Conservation (phyloP, 2,329 filamentous ascomycete genomes). For the Fusarium agapanthi region DNA sequence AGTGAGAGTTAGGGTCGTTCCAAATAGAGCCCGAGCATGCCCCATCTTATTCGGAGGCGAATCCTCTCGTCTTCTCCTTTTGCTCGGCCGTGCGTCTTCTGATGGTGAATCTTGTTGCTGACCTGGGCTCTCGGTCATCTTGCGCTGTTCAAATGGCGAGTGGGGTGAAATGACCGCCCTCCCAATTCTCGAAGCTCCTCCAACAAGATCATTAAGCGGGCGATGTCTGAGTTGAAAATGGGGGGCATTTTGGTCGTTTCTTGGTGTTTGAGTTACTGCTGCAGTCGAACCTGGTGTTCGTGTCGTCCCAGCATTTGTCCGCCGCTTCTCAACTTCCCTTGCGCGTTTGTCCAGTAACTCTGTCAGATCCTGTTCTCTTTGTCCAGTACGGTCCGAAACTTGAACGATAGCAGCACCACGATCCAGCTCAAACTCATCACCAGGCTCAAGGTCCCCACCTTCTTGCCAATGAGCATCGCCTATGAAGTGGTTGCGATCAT, state of each 20-base stretch:
- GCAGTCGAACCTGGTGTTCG: slow-evolving; percentile 41
- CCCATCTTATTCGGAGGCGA: slow-evolving; percentile 48
- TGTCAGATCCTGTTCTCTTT: slow-evolving; percentile 79
- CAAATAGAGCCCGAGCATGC: slow-evolving; percentile 49
- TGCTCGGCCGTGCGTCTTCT: slow-evolving; percentile 36
- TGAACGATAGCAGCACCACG: slow-evolving; percentile 79
- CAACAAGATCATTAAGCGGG: slow-evolving; percentile 53
- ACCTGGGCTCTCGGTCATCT: slow-evolving; percentile 25
- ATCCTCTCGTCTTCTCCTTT: slow-evolving; percentile 40
- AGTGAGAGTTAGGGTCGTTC: slow-evolving; percentile 46
- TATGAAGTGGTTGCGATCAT: slow-evolving; percentile 80
- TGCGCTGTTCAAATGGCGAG: slow-evolving; percentile 48
- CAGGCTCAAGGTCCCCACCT: slow-evolving; percentile 74
- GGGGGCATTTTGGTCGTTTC: slow-evolving; percentile 35
- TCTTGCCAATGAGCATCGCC: slow-evolving; percentile 86
- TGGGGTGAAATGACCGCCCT: slow-evolving; percentile 45
- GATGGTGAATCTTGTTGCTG: slow-evolving; percentile 23
- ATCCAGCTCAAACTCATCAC: slow-evolving; percentile 84
- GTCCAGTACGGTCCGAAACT: slow-evolving; percentile 78
- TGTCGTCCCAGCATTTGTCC: slow-evolving; percentile 55
- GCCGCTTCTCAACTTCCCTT: slow-evolving; percentile 63
- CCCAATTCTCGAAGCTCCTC: slow-evolving; percentile 44
- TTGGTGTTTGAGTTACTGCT: slow-evolving; percentile 28
- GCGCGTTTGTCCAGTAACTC: slow-evolving; percentile 76
- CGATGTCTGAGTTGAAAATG: slow-evolving; percentile 53